These are phyloP conservation scores for Eragrostis curvula DNA, from an alignment of 176 grass and related monocot genomes.

Conservation along the genomic window DNA sequence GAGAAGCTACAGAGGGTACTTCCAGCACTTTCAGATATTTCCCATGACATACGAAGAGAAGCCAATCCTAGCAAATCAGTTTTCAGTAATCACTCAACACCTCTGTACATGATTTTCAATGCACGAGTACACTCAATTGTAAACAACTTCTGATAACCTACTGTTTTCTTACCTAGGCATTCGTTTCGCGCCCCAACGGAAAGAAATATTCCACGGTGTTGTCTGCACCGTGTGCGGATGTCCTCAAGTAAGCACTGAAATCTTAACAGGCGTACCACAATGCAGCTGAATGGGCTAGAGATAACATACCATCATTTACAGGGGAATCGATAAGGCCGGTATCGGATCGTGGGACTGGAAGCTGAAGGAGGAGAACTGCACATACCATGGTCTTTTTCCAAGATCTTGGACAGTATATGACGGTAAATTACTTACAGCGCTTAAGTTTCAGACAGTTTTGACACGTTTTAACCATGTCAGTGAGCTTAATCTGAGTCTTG, in stretches of 20 bases:
- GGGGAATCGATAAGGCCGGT: conserved; percentile 55
- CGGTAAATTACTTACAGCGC: conserved; percentile 40
- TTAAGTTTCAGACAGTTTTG: neutral
- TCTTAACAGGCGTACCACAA: neutral
- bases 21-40: conserved; percentile 94
- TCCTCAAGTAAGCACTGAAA: conserved; percentile 53
- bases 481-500: neutral
- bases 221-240: conserved; percentile 56
- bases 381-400: conserved; percentile 84
- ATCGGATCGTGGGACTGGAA: conserved; percentile 95
- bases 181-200: conserved; percentile 68
- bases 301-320: conserved; percentile 48
- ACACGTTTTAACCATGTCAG: neutral
- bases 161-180: conserved; percentile 54
- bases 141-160: neutral
- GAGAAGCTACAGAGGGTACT: conserved; percentile 95
- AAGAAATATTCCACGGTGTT: conserved; percentile 73
- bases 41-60: conserved; percentile 73
- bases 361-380: conserved; percentile 70
- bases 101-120: neutral
- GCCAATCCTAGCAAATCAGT: conserved; percentile 82
- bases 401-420: conserved; percentile 93
- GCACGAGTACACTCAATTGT: neutral
- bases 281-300: neutral
- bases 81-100: conserved; percentile 66